Base-by-base conservation (phyloP, 192 early-diverging fungal species). In the Coemansia sp. region DNA sequence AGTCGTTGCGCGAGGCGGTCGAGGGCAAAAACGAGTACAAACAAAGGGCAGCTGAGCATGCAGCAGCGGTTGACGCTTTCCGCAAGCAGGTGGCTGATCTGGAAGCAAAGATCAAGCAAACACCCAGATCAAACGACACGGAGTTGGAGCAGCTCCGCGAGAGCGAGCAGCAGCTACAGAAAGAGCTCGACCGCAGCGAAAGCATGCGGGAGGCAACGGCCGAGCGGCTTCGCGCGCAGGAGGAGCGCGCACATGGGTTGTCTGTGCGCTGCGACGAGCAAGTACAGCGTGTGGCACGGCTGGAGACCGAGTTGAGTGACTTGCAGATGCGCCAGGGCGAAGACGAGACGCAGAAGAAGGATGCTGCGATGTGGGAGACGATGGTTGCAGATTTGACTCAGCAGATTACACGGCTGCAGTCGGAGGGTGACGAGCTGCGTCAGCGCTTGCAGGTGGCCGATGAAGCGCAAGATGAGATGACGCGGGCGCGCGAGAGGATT, bases 231-330 rank as follows among this genome's bases (percentile, higher is more conserved):
- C 23, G 35, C 17, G 15, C 27, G 21, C 54, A 65, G 9, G 68
- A 67, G 10, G 71, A 60, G 49, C 76, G 71, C 35, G 69, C 56
- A 22, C 39, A 27, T n/a, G 32, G 17, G 60, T 60, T 78, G n/a
- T 17, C 53, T 4, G 12, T 7, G 14, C 55, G 48, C 14, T 67
- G 62, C 48, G 76, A 79, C 39, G 71, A 73, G 45, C 71, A 73
- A 15, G 67, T 37, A 6, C 71, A 79, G 52, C 71, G 67, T 15
- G 27, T 60, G 4, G 76, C 76, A 17, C 64, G 72, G 37, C 54
- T 73, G 3, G 76, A 79, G 37, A 70, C 61, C 2, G 76, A 79
- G 66, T 17, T 78, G 21, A 45, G 58, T 22, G 75, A 72, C 27
- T 19, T 78, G 24, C 70, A 66, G 22, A 41, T 52, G 35, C 47